phyloP scores from a whole-genome alignment of 2,329 filamentous ascomycete genomes.

The Teratosphaeria viscida region DNA sequence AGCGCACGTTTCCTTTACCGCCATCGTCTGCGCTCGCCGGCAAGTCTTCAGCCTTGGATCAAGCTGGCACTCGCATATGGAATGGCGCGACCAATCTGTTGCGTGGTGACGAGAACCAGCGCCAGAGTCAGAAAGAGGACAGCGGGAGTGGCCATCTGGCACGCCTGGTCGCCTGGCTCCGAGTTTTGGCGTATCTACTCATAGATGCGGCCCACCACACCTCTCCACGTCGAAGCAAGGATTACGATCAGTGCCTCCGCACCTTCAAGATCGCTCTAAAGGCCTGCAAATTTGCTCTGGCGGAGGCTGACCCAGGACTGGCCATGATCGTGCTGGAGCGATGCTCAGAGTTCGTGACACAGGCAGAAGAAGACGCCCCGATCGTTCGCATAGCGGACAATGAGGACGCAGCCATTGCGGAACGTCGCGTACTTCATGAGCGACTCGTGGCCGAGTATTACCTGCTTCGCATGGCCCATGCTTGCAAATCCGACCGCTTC shows the following conservation, averaged over 20 bases:
- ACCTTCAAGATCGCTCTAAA: constrained; percentile 59
- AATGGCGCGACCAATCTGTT: constrained; percentile 50
- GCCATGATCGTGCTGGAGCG: constrained; percentile 53
- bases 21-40: constrained; percentile 9
- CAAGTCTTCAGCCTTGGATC: constrained; percentile 43
- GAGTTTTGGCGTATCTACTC: constrained; percentile 55
- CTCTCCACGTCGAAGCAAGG: constrained; percentile 12
- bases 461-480: constrained; percentile 55
- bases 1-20: constrained; percentile 8
- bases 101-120: constrained; percentile 6
- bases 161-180: constrained; percentile 26
- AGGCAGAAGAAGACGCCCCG: constrained; percentile 18
- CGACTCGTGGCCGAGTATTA: constrained; percentile 52
- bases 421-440: constrained; percentile 23
- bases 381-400: constrained; percentile 9
- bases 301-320: constrained; percentile 46
- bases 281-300: constrained; percentile 52
- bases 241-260: constrained; percentile 35
- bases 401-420: constrained; percentile 7
- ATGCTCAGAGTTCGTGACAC: constrained; percentile 42
- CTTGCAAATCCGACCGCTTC: constrained; percentile 63
- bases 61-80: constrained; percentile 51
- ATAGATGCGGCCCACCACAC: constrained; percentile 47
- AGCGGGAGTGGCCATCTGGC: neutral
- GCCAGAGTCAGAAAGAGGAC: neutral